Evolutionary conservation across 1,284 basidiomycete species (phyloP), one percentile per base, ranked within the genome.

Genomic region (Tilletiopsis washingtonensis): DNA sequence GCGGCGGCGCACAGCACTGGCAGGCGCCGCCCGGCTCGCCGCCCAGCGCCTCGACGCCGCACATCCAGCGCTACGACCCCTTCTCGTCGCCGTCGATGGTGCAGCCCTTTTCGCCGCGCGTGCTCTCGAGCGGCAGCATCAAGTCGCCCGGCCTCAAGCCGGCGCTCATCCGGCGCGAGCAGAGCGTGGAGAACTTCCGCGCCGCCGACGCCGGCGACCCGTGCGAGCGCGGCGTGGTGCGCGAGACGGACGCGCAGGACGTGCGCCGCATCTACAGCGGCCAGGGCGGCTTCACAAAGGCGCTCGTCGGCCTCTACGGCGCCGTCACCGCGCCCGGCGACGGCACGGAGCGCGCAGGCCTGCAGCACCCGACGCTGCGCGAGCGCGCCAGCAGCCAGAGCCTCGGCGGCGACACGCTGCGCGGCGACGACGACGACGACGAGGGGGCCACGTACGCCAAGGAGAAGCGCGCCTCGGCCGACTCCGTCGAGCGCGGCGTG

Each of bases 91-190:
- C 51, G 12, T 53, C 51, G 23, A 53, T 51, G 40, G 46, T 53
- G 17, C 27, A 36, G 32, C 49, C 50, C 12, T 53, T 49, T 38
- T 44, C 47, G 19, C 51, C 51, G n/a, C 40, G 37, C 25, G 41
- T 43, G 40, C 45, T 39, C 1, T 49, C 51, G 11, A 32, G 19
- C n/a, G 49, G 46, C 25, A 32, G 25, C 32, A 39, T 50, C 37
- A 49, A 43, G 39, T 53, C 51, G 15, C 47, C 51, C 11, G 36
- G 27, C 17, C 51, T 53, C 42, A 53, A 53, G 39, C 51, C 51
- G 3, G 38, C 51, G 15, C 39, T 53, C 11, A 32, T 51, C 15
- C 51, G 51, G 6, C 40, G 49, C 27, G 51, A 52, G 12, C 27
- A 29, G 12, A 50, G 47, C 21, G 40, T 43, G 2, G 51, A 53